Evolutionary conservation across 2,329 filamentous ascomycete species (phyloP), one percentile per base, ranked within the genome.

Genomic region (Gyromitra esculenta): DNA sequence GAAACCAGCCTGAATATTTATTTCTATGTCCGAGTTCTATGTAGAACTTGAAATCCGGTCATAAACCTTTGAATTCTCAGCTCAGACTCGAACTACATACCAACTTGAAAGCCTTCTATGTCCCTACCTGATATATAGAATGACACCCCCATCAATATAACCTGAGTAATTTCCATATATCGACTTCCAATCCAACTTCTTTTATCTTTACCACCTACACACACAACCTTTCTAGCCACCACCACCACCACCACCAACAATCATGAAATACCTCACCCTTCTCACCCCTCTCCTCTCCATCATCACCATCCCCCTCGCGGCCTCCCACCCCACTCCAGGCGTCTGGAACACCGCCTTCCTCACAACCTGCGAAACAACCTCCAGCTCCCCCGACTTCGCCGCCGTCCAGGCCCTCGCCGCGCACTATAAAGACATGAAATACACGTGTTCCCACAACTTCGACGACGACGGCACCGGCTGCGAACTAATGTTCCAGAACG

Each of bases 311-410:
- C 7, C 65, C 2, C 65, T 68, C 39, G 65, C 65, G 11, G 52
- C 65, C 13, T 52, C 65, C 15, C 39, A 18, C 50, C 50, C 50
- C n/a, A 2, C 13, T 7, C 21, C 21, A 3, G 18, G 13, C 18
- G 5, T 35, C 37, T 57, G 31, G 25, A 57, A 13, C 37, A 8
- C 39, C 25, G 13, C 50, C 8, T 11, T 35, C 52, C 21, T 7
- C 13, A 31, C 39, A 15, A 9, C 48, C 52, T 68, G 65, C 65
- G 21, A 57, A 37, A 68, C 65, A 2, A 57, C 37, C 9, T 25
- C 65, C 15, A 39, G 18, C 52, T 68, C 65, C 15, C 65, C 65
- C 39, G 11, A 48, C 37, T 25, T 54, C 50, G 13, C 64, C 50
- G 48, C 39, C 13, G 64, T 67, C 35, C 48, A 56, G 31, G 11